Conservation (phyloP, 1,139 yeast genomes). For the Diutina sp. region DNA sequence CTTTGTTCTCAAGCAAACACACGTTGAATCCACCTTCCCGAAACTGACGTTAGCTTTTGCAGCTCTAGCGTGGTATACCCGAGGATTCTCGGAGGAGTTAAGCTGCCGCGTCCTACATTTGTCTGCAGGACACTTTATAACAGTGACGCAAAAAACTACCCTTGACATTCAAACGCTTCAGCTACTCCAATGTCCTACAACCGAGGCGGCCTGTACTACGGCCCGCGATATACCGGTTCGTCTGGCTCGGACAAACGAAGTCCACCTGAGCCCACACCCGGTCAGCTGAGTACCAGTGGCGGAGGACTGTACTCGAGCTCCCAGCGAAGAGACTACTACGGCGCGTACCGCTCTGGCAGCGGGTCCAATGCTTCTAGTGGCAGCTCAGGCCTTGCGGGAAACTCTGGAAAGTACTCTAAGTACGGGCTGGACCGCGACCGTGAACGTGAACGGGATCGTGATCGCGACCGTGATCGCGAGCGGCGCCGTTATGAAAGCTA, state of each 20-base stretch:
- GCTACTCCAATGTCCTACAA: background rate
- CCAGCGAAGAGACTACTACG: background rate
- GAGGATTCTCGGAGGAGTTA: background rate
- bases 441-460: background rate
- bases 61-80: background rate
- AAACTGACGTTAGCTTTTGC: too few species aligned
- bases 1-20: too few species aligned
- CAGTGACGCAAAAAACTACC: background rate
- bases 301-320: background rate
- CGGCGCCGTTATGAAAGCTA: background rate
- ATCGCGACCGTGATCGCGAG: background rate
- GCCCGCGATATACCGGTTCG: background rate
- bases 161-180: background rate
- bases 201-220: slow-evolving; percentile 1
- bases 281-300: background rate
- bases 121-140: background rate
- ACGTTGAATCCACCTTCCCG: too few species aligned
- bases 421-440: background rate
- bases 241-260: background rate
- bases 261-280: background rate
- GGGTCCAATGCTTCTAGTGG: background rate
- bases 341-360: background rate
- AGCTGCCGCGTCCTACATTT: background rate
- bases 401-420: background rate
- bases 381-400: background rate